Percentiles rank a stretch among this genome's conserved stretches.
Conservation (phyloP, 2,329 filamentous ascomycete genomes). For the Pseudodiploospora longispora region DNA sequence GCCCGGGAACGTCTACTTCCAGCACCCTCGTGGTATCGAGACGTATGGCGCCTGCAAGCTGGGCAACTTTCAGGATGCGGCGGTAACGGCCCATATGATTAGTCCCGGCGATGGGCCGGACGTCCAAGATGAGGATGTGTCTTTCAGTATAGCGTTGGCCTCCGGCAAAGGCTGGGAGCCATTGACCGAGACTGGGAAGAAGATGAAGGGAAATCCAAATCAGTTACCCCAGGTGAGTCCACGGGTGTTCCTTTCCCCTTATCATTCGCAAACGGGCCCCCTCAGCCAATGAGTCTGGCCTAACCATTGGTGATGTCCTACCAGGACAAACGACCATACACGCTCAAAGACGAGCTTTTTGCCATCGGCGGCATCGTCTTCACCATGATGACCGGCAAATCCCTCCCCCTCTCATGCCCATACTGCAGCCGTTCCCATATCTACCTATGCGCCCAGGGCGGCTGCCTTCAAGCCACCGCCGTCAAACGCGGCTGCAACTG, state of each 20-base stretch:
- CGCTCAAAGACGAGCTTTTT: constrained; percentile 28
- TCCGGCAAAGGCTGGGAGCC: constrained; percentile 10
- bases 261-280: too few relatives aligned
- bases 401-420: constrained; percentile 11
- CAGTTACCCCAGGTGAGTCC: too few relatives aligned
- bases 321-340: constrained; percentile 25
- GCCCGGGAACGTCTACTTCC: constrained; percentile 42
- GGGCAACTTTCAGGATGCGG: constrained; percentile 36
- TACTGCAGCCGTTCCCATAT: constrained; percentile 18
- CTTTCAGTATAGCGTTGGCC: constrained; percentile 10
- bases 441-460: constrained; percentile 19
- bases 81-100: constrained; percentile 28
- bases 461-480: constrained; percentile 17
- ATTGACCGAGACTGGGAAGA: constrained; percentile 1
- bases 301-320: too few relatives aligned
- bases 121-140: neutral
- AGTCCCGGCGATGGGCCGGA: neutral
- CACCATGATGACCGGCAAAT: constrained; percentile 32
- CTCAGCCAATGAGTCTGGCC: too few relatives aligned
- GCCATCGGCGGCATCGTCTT: constrained; percentile 30
- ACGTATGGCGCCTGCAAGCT: constrained; percentile 48
- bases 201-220: constrained; percentile 8
- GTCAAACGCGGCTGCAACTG: constrained; percentile 13
- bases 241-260: too few relatives aligned
- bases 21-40: constrained; percentile 38